Conservation (phyloP, 1,284 basidiomycete genomes). For the Boletellus deceptivus region DNA sequence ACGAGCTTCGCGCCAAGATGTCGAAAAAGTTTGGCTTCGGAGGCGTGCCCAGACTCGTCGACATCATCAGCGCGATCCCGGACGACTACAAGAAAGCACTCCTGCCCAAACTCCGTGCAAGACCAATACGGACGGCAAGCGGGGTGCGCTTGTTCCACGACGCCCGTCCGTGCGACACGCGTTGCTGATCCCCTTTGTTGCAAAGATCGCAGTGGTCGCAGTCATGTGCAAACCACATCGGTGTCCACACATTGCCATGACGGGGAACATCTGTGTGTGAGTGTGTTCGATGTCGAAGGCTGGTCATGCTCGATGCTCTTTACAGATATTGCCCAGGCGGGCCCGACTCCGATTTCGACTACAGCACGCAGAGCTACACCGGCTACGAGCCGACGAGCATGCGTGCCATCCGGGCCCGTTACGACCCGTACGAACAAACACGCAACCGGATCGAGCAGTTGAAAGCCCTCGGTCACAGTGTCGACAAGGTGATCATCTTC, state of each 20-base stretch:
- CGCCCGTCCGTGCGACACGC: constrained; percentile 1
- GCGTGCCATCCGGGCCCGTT: constrained; percentile 96
- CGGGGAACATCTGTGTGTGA: constrained; percentile 98
- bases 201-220: constrained; percentile 94
- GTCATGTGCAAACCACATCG: constrained; percentile 99
- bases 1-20: constrained; percentile 82
- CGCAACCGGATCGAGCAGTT: constrained; percentile 94
- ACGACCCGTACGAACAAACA: constrained; percentile 99
- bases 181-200: constrained; percentile 1
- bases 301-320: constrained; percentile 3
- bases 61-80: constrained; percentile 98
- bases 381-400: constrained; percentile 98
- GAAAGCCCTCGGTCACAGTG: constrained; percentile 91
- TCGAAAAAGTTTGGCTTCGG: constrained; percentile 88
- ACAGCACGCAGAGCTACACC: constrained; percentile 97
- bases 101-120: constrained; percentile 87
- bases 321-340: constrained; percentile 97
- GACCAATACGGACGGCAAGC: constrained; percentile 96
- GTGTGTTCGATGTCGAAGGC: constrained; percentile 27
- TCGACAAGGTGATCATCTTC: constrained; percentile 73
- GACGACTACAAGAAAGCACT: constrained; percentile 94
- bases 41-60: constrained; percentile 90
- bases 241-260: constrained; percentile 99
- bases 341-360: constrained; percentile 99
- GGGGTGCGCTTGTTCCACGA: constrained; percentile 59